phyloP scores from a whole-genome alignment of 495 filamentous ascomycete genomes.

The Amphirosellinia nigrospora region DNA sequence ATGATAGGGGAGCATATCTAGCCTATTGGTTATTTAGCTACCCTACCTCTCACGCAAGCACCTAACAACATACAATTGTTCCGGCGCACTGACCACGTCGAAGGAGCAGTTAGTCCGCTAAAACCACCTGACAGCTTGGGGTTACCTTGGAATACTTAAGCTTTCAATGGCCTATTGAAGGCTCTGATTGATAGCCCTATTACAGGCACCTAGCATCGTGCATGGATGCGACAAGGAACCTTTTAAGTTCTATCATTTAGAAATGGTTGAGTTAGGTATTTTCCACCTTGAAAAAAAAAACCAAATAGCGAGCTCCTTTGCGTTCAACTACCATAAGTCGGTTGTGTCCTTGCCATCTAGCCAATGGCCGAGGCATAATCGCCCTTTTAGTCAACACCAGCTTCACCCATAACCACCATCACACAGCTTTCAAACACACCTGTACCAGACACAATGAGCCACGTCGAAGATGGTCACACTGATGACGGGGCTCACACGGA shows the following conservation, averaged over 20 bases:
- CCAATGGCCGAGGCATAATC: background rate
- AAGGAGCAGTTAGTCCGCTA: too few relatives aligned
- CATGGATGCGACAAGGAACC: too few relatives aligned
- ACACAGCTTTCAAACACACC: background rate
- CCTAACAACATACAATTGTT: background rate
- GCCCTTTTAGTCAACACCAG: background rate
- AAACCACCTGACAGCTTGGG: too few relatives aligned
- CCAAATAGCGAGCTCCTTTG: too few relatives aligned
- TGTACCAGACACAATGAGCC: constrained; percentile 1
- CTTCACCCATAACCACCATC: background rate
- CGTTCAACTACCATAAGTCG: background rate
- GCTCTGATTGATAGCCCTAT: too few relatives aligned
- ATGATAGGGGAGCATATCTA: background rate
- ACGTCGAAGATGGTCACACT: background rate
- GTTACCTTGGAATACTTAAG: too few relatives aligned
- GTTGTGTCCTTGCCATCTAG: background rate
- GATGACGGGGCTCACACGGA: background rate
- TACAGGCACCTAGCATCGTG: too few relatives aligned
- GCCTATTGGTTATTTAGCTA: constrained; percentile 5
- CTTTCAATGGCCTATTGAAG: too few relatives aligned
- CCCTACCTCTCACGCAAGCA: background rate
- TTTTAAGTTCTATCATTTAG: too few relatives aligned
- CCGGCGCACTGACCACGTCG: too few relatives aligned
- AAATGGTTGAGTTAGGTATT: too few relatives aligned
- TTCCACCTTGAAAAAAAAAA: too few relatives aligned